Evolutionary conservation across 2,329 filamentous ascomycete species (phyloP), one percentile per base, ranked within the genome.

Genomic region (Teratosphaeria epicoccoides): DNA sequence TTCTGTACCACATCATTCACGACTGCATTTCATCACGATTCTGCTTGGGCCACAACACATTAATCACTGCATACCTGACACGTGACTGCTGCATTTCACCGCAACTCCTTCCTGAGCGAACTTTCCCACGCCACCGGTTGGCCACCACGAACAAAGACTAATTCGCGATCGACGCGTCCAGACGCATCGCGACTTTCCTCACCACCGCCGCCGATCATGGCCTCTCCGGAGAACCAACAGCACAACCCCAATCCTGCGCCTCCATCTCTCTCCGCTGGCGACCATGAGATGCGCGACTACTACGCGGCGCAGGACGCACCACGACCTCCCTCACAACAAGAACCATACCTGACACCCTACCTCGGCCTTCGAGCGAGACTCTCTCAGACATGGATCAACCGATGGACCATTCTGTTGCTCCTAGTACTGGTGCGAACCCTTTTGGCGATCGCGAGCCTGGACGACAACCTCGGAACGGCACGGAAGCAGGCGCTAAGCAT

Each of bases 351-450:
- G 65, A 96, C 89, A 57, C 91, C 93, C 56, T 97, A 97, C 69
- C 85, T 98, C 57, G 89, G 90, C 62, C 82, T 96, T 65, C 82
- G 83, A 64, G 84, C 91, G 62, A 84, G 90, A 63, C 79, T 97
- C 63, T 97, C 93, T 49, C 93, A 98, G 75, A 79, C 94, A 69
- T 96, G 91, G 89, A 83, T 98, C 73, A 97, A 98, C 75, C 82
- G 87, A 70, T 98, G 93, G 93, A 97, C 93, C 37, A 77, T 97
- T 54, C 78, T 98, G 46, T 77, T 97, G 46, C 70, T 95, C 53
- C 82, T 98, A 50, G 84, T 97, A 51, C 82, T 98, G 49, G 80
- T 85, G 56, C 82, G 90, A 52, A 80, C 91, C 54, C 73, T 98
- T 49, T 75, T 97, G 54, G 82, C 90, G 33, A 80, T 91, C 51